phyloP scores from a whole-genome alignment of 129 eudicot genomes.

The Escallonia herrerae region DNA sequence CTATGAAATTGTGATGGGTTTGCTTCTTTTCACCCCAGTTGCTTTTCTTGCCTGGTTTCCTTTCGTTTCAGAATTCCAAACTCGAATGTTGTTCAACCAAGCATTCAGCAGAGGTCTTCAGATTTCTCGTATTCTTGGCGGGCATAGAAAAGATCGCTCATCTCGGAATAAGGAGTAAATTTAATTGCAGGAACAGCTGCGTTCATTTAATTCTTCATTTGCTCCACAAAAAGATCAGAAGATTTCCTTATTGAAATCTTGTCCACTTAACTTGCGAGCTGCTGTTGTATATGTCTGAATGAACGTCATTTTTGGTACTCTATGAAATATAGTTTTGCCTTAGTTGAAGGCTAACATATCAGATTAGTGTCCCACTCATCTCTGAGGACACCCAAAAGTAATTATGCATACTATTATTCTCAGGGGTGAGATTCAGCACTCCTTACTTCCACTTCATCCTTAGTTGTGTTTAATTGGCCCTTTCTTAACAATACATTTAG shows the following conservation, averaged over 20 bases:
- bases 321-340: too few relatives aligned
- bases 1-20: conserved; percentile 86
- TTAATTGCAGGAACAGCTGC: background rate
- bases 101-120: conserved; percentile 98
- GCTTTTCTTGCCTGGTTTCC: conserved; percentile 99
- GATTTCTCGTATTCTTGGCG: conserved; percentile 98
- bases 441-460: too few relatives aligned
- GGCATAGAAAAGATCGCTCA: conserved; percentile 87
- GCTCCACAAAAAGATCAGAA: background rate
- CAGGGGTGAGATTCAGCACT: too few relatives aligned
- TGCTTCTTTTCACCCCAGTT: conserved; percentile 90
- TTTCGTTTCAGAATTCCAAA: conserved; percentile 92
- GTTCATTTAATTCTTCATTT: background rate
- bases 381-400: too few relatives aligned
- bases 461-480: too few relatives aligned
- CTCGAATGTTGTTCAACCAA: conserved; percentile 97
- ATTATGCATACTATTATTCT: too few relatives aligned
- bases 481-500: too few relatives aligned
- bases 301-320: conserved; percentile 14
- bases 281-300: conserved; percentile 4
- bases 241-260: background rate
- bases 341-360: too few relatives aligned
- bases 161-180: conserved; percentile 75
- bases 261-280: conserved; percentile 3
- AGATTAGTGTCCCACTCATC: too few relatives aligned